Base-by-base conservation (phyloP, 768 basidiomycete species). In the Mycena polygramma region DNA sequence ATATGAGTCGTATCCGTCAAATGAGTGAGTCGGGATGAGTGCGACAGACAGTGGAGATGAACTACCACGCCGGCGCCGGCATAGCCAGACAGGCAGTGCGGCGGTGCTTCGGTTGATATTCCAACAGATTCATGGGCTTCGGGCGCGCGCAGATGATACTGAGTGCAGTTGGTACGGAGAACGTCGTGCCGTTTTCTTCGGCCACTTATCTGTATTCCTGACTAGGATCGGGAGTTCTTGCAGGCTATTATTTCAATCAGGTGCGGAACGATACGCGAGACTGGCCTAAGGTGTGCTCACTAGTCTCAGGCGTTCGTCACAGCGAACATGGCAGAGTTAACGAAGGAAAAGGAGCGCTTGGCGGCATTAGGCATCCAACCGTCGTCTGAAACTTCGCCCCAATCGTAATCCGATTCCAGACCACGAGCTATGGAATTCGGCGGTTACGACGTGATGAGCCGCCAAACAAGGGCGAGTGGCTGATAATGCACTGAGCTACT, bases 201-300 rank as follows among this genome's bases (percentile, higher is more conserved):
- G 7, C 7, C 14, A 19, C 22, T 39, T 9, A 9, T 4, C 14
- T 35, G 4, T 6, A 46, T 7, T 48, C 36, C 17, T 9, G n/a
- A n/a, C n/a, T n/a, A 72, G 63, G 62, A 8, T 68, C 65, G 5
- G 62, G 62, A 19, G 43, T 55, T 13, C 58, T 71, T 4, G 62
- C 65, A 5, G 70, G 70, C 7, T 71, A 71, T 52, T 71, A 62
- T 36, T 71, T 71, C 64, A 71, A 71, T 53, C 51, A 71, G 59
- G 65, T 66, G 20, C 15, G 65, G 5, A 43, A 26, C 36, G 22
- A 15, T 37, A 48, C 7, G 24, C 41, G 2, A 52, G n/a, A n/a
- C n/a, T n/a, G n/a, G n/a, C n/a, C n/a, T n/a, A n/a, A 19, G 15
- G 30, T 9, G 22, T 19, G 8, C 57, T 58, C 35, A 51, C 4